phyloP scores from a whole-genome alignment of 2,329 filamentous ascomycete species.

The Verticillium tricorpus region DNA sequence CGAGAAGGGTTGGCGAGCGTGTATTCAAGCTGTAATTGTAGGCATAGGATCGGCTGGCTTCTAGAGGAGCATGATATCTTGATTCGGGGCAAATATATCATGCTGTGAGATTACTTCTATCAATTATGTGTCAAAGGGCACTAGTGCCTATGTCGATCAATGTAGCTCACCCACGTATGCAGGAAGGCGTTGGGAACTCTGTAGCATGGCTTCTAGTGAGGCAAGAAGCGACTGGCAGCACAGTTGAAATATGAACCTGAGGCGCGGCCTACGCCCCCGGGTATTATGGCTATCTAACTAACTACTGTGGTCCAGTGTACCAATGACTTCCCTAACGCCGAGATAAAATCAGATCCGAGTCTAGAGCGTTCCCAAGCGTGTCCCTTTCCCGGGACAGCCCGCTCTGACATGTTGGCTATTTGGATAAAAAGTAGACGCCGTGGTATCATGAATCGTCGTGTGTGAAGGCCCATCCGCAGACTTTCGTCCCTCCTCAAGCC shows the following conservation, averaged over 20 bases:
- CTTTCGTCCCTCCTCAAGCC: not conserved
- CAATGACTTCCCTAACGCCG: not conserved
- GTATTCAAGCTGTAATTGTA: conserved; percentile 18
- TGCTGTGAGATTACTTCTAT: not conserved
- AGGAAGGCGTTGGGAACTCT: no score
- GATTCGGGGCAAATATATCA: conserved; percentile 12
- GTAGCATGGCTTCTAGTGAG: no score
- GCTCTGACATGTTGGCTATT: not conserved
- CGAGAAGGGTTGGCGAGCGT: conserved; percentile 2
- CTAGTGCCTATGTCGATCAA: no score
- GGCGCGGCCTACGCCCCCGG: not conserved
- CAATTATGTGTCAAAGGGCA: no score
- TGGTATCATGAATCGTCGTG: not conserved
- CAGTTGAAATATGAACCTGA: not conserved
- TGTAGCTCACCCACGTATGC: no score
- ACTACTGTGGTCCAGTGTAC: not conserved
- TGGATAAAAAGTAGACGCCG: not conserved
- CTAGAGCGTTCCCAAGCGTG: not conserved
- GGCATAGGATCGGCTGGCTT: conserved; percentile 11
- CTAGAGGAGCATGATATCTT: conserved; percentile 11
- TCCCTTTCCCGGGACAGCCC: not conserved
- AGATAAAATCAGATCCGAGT: not conserved
- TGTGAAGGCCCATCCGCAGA: not conserved
- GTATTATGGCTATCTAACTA: not conserved
- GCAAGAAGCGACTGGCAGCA: no score